Conservation (phyloP, 495 filamentous ascomycete genomes). For the Xylaria venustula region DNA sequence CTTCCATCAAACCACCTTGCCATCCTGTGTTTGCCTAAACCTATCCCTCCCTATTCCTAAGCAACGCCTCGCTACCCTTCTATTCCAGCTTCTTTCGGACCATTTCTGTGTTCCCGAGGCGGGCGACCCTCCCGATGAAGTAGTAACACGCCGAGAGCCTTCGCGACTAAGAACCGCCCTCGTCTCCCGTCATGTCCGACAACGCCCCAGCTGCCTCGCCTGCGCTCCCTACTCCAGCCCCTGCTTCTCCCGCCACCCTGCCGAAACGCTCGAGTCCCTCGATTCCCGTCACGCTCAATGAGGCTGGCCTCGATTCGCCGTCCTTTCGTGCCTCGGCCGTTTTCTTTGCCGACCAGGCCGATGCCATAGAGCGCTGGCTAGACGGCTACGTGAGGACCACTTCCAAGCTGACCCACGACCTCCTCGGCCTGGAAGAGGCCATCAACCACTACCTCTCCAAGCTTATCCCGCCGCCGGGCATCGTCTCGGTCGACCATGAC, state of each 20-base stretch:
- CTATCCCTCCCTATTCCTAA: neutral
- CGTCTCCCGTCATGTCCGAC: slow-evolving; percentile 13
- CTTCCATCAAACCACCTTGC: neutral
- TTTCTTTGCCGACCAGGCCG: slow-evolving; percentile 91
- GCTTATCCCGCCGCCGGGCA: slow-evolving; percentile 64
- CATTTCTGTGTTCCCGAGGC: slow-evolving; percentile 7
- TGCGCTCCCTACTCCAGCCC: slow-evolving; percentile 11
- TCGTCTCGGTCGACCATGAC: slow-evolving; percentile 80
- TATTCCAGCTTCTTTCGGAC: slow-evolving; percentile 7
- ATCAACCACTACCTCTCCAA: slow-evolving; percentile 73
- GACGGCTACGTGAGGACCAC: slow-evolving; percentile 79
- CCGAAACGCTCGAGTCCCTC: slow-evolving; percentile 36
- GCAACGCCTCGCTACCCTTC: neutral
- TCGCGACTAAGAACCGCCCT: neutral
- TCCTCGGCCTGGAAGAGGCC: slow-evolving; percentile 63
- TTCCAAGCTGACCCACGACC: slow-evolving; percentile 72
- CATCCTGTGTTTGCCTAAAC: neutral
- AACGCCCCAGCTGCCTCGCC: slow-evolving; percentile 18
- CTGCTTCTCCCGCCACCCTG: slow-evolving; percentile 11
- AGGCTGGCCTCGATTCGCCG: slow-evolving; percentile 93
- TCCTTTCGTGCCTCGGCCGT: slow-evolving; percentile 86
- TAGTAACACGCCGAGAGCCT: neutral
- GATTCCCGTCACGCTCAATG: slow-evolving; percentile 82
- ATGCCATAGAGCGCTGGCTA: slow-evolving; percentile 89
- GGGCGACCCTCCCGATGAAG: slow-evolving; percentile 1